These are phyloP conservation scores for Oryza glaberrima DNA, from an alignment of 176 grass and related monocot species.

Conservation along the genomic window DNA sequence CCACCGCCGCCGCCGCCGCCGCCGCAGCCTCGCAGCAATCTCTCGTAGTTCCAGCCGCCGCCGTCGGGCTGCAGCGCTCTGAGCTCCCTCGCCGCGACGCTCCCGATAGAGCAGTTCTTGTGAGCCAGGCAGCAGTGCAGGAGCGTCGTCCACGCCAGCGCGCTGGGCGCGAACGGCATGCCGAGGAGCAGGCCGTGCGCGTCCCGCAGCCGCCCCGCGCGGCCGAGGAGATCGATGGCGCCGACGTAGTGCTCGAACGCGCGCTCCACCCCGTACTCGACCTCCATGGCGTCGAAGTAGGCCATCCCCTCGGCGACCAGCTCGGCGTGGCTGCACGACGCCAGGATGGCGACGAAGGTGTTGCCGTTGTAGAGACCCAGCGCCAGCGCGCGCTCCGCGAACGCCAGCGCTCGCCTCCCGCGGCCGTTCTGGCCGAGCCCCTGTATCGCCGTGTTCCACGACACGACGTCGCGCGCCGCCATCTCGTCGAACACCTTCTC, in stretches of 20 bases:
- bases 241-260: constrained; percentile 51
- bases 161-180: constrained; percentile 40
- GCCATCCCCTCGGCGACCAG: constrained; percentile 49
- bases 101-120: constrained; percentile 27
- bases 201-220: constrained; percentile 52
- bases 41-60: constrained; percentile 19
- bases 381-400: constrained; percentile 38
- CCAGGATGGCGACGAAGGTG: constrained; percentile 59
- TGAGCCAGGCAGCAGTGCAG: constrained; percentile 58
- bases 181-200: constrained; percentile 45
- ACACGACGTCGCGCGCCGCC: constrained; percentile 27
- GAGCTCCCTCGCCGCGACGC: constrained; percentile 42
- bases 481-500: constrained; percentile 55
- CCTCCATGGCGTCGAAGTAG: constrained; percentile 53
- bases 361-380: constrained; percentile 43
- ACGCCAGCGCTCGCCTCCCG: constrained; percentile 38
- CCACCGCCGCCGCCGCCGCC: neutral
- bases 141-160: constrained; percentile 54
- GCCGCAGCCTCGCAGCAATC: constrained; percentile 25
- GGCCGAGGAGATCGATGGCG: constrained; percentile 52
- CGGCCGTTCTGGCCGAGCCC: constrained; percentile 64
- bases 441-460: constrained; percentile 68
- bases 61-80: constrained; percentile 18
- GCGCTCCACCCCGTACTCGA: constrained; percentile 47
- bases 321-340: constrained; percentile 55